A percentile compares a stretch with the other conserved stretches of the same genome.
These are phyloP conservation scores for Earliella scabrosa DNA, from an alignment of 1,284 basidiomycete species.

Conservation along the genomic window DNA sequence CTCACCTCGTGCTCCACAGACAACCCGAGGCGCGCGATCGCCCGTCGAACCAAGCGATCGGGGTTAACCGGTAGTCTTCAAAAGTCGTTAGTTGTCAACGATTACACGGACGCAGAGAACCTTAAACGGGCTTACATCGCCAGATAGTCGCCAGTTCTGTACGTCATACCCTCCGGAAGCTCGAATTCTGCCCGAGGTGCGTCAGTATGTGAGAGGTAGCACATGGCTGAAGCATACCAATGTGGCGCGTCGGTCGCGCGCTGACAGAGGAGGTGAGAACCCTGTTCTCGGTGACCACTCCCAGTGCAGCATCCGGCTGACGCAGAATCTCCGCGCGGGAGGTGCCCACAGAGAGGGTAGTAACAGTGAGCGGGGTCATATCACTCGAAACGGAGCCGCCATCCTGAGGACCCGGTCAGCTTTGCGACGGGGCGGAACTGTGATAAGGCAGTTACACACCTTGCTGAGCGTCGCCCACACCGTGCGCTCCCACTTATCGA, in stretches of 20 bases:
- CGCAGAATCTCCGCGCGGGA: constrained; percentile 44
- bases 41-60: constrained; percentile 42
- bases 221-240: constrained; percentile 22
- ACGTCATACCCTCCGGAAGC: constrained; percentile 43
- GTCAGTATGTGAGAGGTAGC: too few relatives aligned
- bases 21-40: constrained; percentile 44
- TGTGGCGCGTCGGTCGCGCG: constrained; percentile 46
- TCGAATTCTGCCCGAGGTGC: constrained; percentile 36
- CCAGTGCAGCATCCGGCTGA: constrained; percentile 45
- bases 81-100: background rate
- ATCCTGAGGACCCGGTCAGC: too few relatives aligned
- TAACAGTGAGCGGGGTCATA: constrained; percentile 31
- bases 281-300: constrained; percentile 45
- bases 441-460: too few relatives aligned
- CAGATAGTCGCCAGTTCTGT: constrained; percentile 50
- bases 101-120: too few relatives aligned
- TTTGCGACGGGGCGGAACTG: too few relatives aligned
- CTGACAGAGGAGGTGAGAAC: constrained; percentile 44
- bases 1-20: constrained; percentile 48
- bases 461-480: constrained; percentile 43
- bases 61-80: constrained; percentile 47
- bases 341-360: constrained; percentile 40
- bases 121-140: constrained; percentile 39
- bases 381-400: constrained; percentile 21
- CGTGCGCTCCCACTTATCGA: constrained; percentile 48